Percentiles rank a stretch among this genome's conserved stretches.
These are phyloP conservation scores for Penicillium roqueforti DNA, from an alignment of 495 filamentous ascomycete species.

Conservation along the genomic window DNA sequence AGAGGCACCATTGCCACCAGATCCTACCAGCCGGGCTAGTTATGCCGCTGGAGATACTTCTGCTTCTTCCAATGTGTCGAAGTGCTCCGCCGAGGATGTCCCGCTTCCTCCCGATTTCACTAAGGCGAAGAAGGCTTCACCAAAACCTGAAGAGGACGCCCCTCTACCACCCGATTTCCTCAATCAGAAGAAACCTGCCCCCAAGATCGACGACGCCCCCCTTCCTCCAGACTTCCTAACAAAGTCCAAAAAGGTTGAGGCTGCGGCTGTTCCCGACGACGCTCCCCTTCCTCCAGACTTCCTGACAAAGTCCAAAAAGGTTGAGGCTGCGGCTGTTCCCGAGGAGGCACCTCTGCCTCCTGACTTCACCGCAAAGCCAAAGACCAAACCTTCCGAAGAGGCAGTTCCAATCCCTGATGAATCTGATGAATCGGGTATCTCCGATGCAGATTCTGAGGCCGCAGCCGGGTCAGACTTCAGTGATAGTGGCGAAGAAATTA, in stretches of 20 bases:
- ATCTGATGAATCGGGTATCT: slow-evolving; percentile 20
- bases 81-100: slow-evolving; percentile 45
- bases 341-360: slow-evolving; percentile 56
- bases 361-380: slow-evolving; percentile 45
- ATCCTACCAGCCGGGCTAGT: slow-evolving; percentile 63
- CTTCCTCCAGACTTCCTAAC: slow-evolving; percentile 31
- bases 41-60: slow-evolving; percentile 66
- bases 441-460: slow-evolving; percentile 28
- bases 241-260: slow-evolving; percentile 25
- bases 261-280: slow-evolving; percentile 36
- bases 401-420: slow-evolving; percentile 27
- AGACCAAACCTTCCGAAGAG: slow-evolving; percentile 23
- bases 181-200: slow-evolving; percentile 18
- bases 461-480: slow-evolving; percentile 37
- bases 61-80: slow-evolving; percentile 56
- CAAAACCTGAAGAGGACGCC: slow-evolving; percentile 7
- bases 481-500: slow-evolving; percentile 44
- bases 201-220: slow-evolving; percentile 50
- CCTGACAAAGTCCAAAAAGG: slow-evolving; percentile 8
- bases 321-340: background rate
- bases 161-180: slow-evolving; percentile 42
- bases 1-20: slow-evolving; percentile 69
- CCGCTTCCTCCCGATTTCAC: slow-evolving; percentile 29
- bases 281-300: slow-evolving; percentile 47
- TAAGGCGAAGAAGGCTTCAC: slow-evolving; percentile 9